Conservation (phyloP, 2,329 filamentous ascomycete genomes). For the Talaromyces sp. region DNA sequence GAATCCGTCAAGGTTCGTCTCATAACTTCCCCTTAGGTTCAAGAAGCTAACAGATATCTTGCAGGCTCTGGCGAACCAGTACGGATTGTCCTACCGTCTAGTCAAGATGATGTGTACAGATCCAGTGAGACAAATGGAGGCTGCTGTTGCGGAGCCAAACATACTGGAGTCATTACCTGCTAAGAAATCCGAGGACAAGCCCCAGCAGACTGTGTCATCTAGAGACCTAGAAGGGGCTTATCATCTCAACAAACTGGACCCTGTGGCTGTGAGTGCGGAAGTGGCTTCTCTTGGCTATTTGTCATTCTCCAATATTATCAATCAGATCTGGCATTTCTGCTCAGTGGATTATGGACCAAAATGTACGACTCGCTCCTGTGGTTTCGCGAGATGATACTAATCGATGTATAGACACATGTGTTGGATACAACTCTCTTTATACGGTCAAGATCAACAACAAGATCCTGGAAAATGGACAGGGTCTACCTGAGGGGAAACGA, state of each 20-base stretch:
- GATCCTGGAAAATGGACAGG: slow-evolving; percentile 28
- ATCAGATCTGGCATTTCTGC: slow-evolving; percentile 71
- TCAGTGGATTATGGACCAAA: slow-evolving; percentile 63
- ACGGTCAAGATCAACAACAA: slow-evolving; percentile 47
- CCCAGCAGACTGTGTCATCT: slow-evolving; percentile 11
- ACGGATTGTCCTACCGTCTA: slow-evolving; percentile 64
- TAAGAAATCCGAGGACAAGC: background rate
- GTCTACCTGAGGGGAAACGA: slow-evolving; percentile 47
- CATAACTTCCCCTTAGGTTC: background rate
- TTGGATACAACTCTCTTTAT: slow-evolving; percentile 61
- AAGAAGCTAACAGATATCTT: background rate
- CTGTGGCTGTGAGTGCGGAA: slow-evolving; percentile 20
- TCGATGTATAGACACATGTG: slow-evolving; percentile 53
- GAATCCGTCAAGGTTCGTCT: slow-evolving; percentile 46
- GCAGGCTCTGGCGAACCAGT: slow-evolving; percentile 52
- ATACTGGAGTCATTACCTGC: background rate
- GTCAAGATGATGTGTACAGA: slow-evolving; percentile 59
- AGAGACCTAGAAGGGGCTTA: slow-evolving; percentile 32
- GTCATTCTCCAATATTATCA: slow-evolving; percentile 56
- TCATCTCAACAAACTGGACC: slow-evolving; percentile 20
- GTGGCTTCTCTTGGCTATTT: slow-evolving; percentile 29
- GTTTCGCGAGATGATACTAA: background rate
- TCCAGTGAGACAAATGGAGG: slow-evolving; percentile 34
- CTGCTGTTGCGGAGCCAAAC: slow-evolving; percentile 17
- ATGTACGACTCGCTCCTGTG: slow-evolving; percentile 43